These are phyloP conservation scores for Dothideomycetidae sp. DNA, from an alignment of 2,329 filamentous ascomycete species.

Conservation along the genomic window DNA sequence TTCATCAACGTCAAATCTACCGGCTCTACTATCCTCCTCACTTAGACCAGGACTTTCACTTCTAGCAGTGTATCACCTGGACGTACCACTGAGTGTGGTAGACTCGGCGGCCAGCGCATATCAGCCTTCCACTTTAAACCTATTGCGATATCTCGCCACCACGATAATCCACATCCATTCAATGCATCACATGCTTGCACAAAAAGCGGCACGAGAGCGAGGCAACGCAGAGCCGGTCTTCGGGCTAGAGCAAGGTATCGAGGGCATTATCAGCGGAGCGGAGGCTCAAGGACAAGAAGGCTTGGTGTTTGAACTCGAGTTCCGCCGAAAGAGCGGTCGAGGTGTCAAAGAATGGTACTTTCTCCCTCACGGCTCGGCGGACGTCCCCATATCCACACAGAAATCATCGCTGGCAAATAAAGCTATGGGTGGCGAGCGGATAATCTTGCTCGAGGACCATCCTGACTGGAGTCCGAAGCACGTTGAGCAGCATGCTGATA, in stretches of 20 bases:
- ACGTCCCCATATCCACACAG: not conserved
- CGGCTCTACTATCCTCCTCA: constrained; percentile 55
- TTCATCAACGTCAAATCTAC: constrained; percentile 42
- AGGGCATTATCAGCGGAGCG: constrained; percentile 64
- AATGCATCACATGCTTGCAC: constrained; percentile 58
- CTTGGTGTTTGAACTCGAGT: constrained; percentile 70
- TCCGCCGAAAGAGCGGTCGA: constrained; percentile 68
- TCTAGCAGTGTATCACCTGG: constrained; percentile 67
- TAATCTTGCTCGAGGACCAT: constrained; percentile 61
- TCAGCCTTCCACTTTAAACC: constrained; percentile 53
- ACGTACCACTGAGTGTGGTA: constrained; percentile 47
- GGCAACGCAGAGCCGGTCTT: constrained; percentile 63
- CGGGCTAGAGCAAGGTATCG: constrained; percentile 61
- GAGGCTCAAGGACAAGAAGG: constrained; percentile 39
- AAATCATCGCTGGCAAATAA: not conserved
- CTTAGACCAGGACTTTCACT: constrained; percentile 56
- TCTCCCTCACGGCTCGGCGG: constrained; percentile 26
- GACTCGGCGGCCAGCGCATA: constrained; percentile 29
- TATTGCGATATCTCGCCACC: constrained; percentile 77
- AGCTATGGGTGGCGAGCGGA: constrained; percentile 22
- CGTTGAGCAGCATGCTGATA: constrained; percentile 23
- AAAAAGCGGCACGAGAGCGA: constrained; percentile 60
- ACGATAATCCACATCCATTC: constrained; percentile 62
- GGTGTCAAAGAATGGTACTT: constrained; percentile 58
- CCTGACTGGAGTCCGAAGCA: constrained; percentile 45